Evolutionary conservation across 2,329 filamentous ascomycete genomes (phyloP), one percentile per base, ranked within the genome.

Genomic region (Aspergillus awamori): DNA sequence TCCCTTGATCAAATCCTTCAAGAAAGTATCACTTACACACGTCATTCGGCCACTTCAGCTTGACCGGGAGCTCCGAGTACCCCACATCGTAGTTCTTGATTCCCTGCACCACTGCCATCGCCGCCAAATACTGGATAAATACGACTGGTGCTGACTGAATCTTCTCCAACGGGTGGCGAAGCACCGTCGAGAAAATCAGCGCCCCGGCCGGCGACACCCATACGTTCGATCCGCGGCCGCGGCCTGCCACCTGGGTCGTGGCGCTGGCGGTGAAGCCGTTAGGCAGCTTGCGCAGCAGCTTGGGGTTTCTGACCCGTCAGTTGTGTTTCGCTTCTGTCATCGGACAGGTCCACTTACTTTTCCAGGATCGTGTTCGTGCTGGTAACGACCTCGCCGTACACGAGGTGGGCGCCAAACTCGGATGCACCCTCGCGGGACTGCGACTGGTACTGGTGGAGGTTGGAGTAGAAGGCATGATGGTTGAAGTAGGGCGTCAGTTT

Each of bases 41-140:
- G 72, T 99, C 95, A 70, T 99, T 99, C 10, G 95, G 95, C 95
- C 95, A 99, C 76, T 99, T 99, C 33, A 99, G 79, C 73, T 91
- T 93, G 43, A 99, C 84, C 0, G 91, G 91, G 4, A 98, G 76
- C 0, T 86, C 81, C 5, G 86, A 82, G 75, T 96, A 98, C 7
- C 89, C 91, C 2, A 78, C 77, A 53, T 89, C 92, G 72, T 98
- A 98, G 26, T 83, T 84, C 65, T 91, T 89, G 64, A 98, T 88
- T 0, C 92, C 94, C 63, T 91, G 86, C 2, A 96, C 89, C 45
- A 94, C 90, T 43, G 95, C 93, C 49, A 99, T 86, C 0, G 93
- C 93, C 0, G 92, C 88, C 13, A 99, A 84, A 73, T 99, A 99
- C 76, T 98, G 95, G 28, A 98, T 83, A 76, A 99, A 98, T 0